Evolutionary conservation across 192 early-diverging fungal species (phyloP), one percentile per base, ranked within the genome.

Genomic region (Blastocladiella britannica): DNA sequence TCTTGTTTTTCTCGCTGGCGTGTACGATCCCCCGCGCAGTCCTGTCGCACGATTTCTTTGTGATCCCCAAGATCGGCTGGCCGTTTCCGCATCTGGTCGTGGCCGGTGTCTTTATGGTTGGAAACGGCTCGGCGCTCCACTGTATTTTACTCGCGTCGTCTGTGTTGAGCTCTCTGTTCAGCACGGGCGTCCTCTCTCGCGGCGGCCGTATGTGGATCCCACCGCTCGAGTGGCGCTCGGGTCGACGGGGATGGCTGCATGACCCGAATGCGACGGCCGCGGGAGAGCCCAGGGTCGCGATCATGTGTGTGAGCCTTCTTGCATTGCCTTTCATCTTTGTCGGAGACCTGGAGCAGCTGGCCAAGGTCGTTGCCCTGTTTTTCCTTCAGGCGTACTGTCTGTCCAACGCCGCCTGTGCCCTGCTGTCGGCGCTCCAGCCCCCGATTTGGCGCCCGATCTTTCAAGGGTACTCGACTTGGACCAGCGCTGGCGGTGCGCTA

Each of bases 81-180:
- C 37, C 37, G 37, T 20, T 47, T 9, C 37, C 37, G 37, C 15
- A 9, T 9, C 47, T 58, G 7, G 7, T 15, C 7, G 25, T 28
- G 1, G 5, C 26, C 28, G 57, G 57, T 4, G 20, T 58, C 18
- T 29, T 58, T 9, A 5, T 58, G 7, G 47, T 58, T 1, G 57
- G 57, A 12, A 25, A 47, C 31, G 57, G 57, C 2, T 58, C 57
- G 24, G 29, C 26, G 23, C 25, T 58, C 15, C 57, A 58, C 24
- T 58, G 31, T 51, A n/a, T 58, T 15, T 51, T 58, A n/a, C 57
- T 25, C 24, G 31, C 24, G 20, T 24, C 25, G 57, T 43, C 7
- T 2, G n/a, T 20, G 1, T 47, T 47, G 15, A 20, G 37, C 37
- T 20, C 12, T 20, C 4, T 47, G 37, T 47, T 47, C n/a, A 20